Base-by-base conservation (phyloP, 225 moss, liverwort and hornwort genomes). In the Asterella californica region DNA sequence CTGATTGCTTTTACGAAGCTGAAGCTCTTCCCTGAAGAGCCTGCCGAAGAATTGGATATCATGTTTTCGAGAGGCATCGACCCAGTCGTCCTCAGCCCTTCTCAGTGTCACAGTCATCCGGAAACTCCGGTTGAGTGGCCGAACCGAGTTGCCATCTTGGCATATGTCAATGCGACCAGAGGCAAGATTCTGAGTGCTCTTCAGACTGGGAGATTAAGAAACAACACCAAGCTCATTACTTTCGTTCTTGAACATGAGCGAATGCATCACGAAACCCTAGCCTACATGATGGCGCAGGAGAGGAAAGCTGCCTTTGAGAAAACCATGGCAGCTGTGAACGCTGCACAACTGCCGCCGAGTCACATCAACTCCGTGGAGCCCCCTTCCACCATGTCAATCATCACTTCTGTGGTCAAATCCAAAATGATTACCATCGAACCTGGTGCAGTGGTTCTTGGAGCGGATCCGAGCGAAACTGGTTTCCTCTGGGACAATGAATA, bases 1-100 rank as follows among this genome's bases (percentile, higher is more conserved):
- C 82, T 91, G 33, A 86, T 81, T 19, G 88, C 96, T 17, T 96
- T 96, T 60, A 85, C 85, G 32, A 96, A 96, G 83, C 81, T 92
- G 76, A 93, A 93, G 72, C 42, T 91, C 53, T 83, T 85, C 21
- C 87, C 89, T 0, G 76, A 86, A 0, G 86, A 88, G 47, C 74
- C 79, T 8, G 54, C 79, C 5, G 79, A 88, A 2, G 72, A 78
- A 5, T 84, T 68, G 1, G 96, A 96, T 66, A 66, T 81, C 27
- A 94, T 89, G 91, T 96, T 96, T 77, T 96, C 94, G 2, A 90
- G 96, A 64, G 92, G 96, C 1, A 94, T 96, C 7, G 96, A 96
- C 63, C 96, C 96, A 0, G 79, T 81, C 45, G 78, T 96, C 0
- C 84, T 90, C 46, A 90, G 94, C 52, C 92, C 94, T 1, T 69